Conservation (phyloP, 495 filamentous ascomycete species). For the Delitschia confertaspora region DNA sequence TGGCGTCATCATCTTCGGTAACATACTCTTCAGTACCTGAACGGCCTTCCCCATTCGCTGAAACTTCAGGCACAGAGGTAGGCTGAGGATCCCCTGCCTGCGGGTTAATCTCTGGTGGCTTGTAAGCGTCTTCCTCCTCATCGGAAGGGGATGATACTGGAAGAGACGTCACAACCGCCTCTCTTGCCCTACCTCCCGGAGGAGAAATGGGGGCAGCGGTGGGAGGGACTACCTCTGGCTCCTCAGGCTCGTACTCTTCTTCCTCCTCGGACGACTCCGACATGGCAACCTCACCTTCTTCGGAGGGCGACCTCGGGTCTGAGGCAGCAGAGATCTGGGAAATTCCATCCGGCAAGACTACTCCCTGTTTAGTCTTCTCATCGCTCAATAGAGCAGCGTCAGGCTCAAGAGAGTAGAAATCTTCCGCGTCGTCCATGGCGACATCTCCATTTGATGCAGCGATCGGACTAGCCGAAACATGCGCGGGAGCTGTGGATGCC, state of each 20-base stretch:
- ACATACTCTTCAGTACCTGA: too few relatives aligned
- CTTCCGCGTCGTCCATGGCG: conserved; percentile 12
- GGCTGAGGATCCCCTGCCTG: neutral
- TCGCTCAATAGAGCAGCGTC: neutral
- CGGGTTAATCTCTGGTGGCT: conserved; percentile 9
- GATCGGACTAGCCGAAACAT: neutral
- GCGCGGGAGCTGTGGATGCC: neutral
- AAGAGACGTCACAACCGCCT: too few relatives aligned
- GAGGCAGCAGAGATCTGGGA: neutral
- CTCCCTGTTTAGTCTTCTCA: neutral
- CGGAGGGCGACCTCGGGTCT: conserved; percentile 3
- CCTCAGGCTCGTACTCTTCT: conserved; percentile 15
- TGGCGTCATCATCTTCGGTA: conserved; percentile 2
- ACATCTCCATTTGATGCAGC: neutral
- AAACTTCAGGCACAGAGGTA: neutral
- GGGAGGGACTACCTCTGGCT: too few relatives aligned
- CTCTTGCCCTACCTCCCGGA: too few relatives aligned
- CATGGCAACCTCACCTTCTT: conserved; percentile 22
- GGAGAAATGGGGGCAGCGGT: too few relatives aligned
- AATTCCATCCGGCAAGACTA: too few relatives aligned
- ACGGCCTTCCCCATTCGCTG: too few relatives aligned
- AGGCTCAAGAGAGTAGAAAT: conserved; percentile 22
- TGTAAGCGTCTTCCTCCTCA: conserved; percentile 15
- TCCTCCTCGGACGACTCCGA: conserved; percentile 17
- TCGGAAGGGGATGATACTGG: neutral